Conservation (phyloP, 1,284 basidiomycete species). For the Calocybe gambosa region DNA sequence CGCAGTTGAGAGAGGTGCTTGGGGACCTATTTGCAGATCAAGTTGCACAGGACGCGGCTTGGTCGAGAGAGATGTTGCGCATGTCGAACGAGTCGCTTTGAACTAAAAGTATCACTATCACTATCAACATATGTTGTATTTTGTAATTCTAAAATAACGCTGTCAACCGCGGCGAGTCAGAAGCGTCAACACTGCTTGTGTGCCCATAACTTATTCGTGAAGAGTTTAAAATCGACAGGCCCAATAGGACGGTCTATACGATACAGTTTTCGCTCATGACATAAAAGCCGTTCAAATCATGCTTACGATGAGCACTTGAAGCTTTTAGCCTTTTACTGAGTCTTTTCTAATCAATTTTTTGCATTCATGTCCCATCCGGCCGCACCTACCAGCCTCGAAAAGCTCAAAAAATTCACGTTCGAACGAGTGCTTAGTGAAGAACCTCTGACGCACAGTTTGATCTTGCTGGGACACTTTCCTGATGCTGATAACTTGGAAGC, state of each 20-base stretch:
- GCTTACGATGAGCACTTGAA: no score
- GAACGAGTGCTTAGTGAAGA: constrained; percentile 60
- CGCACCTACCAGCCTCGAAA: constrained; percentile 24
- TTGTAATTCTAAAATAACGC: not conserved
- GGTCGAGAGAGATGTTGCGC: constrained; percentile 54
- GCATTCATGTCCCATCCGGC: constrained; percentile 32
- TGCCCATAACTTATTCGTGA: no score
- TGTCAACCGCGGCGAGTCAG: no score
- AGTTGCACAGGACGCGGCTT: constrained; percentile 49
- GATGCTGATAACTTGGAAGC: constrained; percentile 25
- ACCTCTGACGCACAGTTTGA: constrained; percentile 35
- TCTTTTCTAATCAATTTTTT: no score
- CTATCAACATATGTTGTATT: not conserved
- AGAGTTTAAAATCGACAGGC: no score
- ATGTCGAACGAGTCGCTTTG: constrained; percentile 3
- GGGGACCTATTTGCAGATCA: constrained; percentile 58
- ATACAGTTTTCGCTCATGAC: no score
- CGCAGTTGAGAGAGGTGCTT: constrained; percentile 45
- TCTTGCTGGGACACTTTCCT: constrained; percentile 34
- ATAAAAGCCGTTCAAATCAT: no score
- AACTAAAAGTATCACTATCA: not conserved
- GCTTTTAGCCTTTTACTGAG: no score
- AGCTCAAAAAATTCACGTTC: constrained; percentile 35
- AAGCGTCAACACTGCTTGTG: no score
- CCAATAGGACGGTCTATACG: no score